Evolutionary conservation across 495 filamentous ascomycete genomes (phyloP), one percentile per base, ranked within the genome.

Genomic region (Cetradonia linearis): DNA sequence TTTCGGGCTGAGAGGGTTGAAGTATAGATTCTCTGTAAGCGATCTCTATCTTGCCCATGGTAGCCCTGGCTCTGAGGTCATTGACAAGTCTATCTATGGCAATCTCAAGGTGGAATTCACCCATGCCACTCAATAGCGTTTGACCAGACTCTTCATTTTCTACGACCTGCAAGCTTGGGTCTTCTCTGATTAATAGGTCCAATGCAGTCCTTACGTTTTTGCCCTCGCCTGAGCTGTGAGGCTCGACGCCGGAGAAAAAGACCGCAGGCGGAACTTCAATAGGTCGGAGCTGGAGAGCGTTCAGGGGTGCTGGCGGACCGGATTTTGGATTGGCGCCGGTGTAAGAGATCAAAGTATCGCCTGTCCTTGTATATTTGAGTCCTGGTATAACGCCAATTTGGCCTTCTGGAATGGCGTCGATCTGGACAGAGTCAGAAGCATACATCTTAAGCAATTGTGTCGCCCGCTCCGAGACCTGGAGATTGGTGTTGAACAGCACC

Each of bases 371-470:
- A 61, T 86, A 77, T 68, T 95, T 96, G 9, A 99, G 81, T 14
- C 93, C 92, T 5, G 85, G 83, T 28, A 99, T 87, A 34, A 96
- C 94, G n/a, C 93, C 94, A 59, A 99, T 97, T 65, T 97, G 91
- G 0, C 94, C 94, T 0, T 87, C 82, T 9, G 81, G 70, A 38
- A 99, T 87, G 30, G 82, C 78, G 23, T 84, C 80, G 31, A 96
- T 85, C 57, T 96, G 91, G 23, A 92, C 80, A 1, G 89, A 86
- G 63, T 95, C 86, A 37, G 84, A 86, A 63, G 88, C 94, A 63
- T 95, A 95, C 83, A 99, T 96, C 59, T 88, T 89, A 52, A 97
- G 73, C 23, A 99, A 79, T 33, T 85, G 82, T 4, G 87, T 86
- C 0, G 88, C 88, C 40, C 86, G 80, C 65, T 99, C 94, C 5